Conservation (phyloP, 108 stramenopile genomes). For the Discostella pseudostelligera region DNA sequence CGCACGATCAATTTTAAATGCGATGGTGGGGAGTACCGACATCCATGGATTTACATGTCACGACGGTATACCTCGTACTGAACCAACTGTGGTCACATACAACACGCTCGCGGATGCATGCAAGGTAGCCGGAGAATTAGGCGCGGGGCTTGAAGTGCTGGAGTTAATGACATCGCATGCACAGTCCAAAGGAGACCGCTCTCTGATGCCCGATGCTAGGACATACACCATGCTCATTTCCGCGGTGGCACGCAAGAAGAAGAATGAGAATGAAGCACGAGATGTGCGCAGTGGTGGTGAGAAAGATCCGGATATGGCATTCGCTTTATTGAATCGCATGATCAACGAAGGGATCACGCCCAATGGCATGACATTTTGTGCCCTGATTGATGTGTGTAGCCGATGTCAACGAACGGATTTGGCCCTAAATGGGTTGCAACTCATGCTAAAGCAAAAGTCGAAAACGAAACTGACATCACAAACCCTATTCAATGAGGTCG, state of each 20-base stretch:
- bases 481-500: slow-evolving; percentile 61
- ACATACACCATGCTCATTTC: slow-evolving; percentile 86
- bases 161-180: slow-evolving; percentile 40
- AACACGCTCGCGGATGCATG: slow-evolving; percentile 86
- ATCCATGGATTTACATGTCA: slow-evolving; percentile 2
- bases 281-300: slow-evolving; percentile 45
- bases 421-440: slow-evolving; percentile 74
- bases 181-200: slow-evolving; percentile 34
- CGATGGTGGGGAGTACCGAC: slow-evolving; percentile 64
- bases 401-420: slow-evolving; percentile 71
- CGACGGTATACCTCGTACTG: slow-evolving; percentile 50
- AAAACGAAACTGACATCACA: slow-evolving; percentile 25
- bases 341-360: slow-evolving; percentile 54
- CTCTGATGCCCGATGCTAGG: slow-evolving; percentile 59
- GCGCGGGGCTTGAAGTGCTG: slow-evolving; percentile 59
- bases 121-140: slow-evolving; percentile 72
- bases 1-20: slow-evolving; percentile 62
- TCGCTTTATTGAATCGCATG: slow-evolving; percentile 75
- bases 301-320: slow-evolving; percentile 77
- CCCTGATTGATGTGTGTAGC: slow-evolving; percentile 83
- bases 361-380: slow-evolving; percentile 85
- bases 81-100: slow-evolving; percentile 76
- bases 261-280: slow-evolving; percentile 22
- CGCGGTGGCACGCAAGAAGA: slow-evolving; percentile 67
- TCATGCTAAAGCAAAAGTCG: slow-evolving; percentile 64